Evolutionary conservation across 805 yeast species (phyloP).

Genomic region (Henningerozyma blattae): DNA sequence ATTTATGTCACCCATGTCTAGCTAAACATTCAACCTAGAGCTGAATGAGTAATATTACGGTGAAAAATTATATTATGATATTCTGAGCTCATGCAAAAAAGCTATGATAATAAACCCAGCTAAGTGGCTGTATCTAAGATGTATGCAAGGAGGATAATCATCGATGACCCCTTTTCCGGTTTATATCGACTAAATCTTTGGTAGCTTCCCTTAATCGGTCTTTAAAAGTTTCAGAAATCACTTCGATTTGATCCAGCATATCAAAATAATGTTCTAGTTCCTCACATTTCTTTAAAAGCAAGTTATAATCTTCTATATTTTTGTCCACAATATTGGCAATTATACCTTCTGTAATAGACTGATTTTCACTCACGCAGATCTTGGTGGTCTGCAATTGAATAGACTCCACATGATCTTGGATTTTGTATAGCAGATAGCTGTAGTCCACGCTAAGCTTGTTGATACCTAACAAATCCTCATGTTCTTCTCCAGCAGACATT

Average conservation of each 20-base stretch:
- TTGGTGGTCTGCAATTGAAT: slow-evolving; percentile 33
- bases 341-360: slow-evolving; percentile 15
- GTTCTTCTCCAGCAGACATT: too few species aligned
- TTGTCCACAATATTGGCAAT: slow-evolving; percentile 25
- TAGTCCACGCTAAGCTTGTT: slow-evolving; percentile 47
- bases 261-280: slow-evolving; percentile 39
- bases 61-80: too few species aligned
- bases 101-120: too few species aligned
- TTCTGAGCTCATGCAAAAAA: too few species aligned
- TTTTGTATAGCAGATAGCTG: slow-evolving; percentile 53
- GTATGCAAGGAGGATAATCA: too few species aligned
- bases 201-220: slow-evolving; percentile 17
- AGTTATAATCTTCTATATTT: slow-evolving; percentile 30
- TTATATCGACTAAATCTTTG: not conserved
- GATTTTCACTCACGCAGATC: slow-evolving; percentile 16
- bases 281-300: slow-evolving; percentile 32
- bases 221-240: slow-evolving; percentile 29
- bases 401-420: slow-evolving; percentile 40
- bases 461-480: slow-evolving; percentile 48
- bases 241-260: slow-evolving; percentile 40
- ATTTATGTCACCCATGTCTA: too few species aligned
- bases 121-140: too few species aligned
- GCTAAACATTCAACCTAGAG: too few species aligned
- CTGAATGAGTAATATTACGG: too few species aligned
- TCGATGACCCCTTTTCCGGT: too few species aligned